Evolutionary conservation across 192 early-diverging fungal genomes (phyloP).

Genomic region (Backusella psychrophila): DNA sequence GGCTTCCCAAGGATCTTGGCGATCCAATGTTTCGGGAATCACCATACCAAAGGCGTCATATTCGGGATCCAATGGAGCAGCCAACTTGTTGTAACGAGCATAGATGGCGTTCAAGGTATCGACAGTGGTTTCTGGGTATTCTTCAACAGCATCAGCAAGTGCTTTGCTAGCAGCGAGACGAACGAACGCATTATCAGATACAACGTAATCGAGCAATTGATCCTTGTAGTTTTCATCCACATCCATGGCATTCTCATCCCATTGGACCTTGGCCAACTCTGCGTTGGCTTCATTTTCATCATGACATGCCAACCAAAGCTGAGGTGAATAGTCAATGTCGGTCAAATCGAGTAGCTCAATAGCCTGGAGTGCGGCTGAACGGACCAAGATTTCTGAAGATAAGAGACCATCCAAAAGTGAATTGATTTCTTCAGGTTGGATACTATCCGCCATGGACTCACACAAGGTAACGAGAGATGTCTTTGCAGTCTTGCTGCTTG

Average conservation of each 20-base stretch:
- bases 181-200: slow-evolving; percentile 54
- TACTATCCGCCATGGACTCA: slow-evolving; percentile 48
- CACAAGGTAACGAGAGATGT: slow-evolving; percentile 44
- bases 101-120: slow-evolving; percentile 62
- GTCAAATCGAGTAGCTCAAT: slow-evolving; percentile 58
- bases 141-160: slow-evolving; percentile 59
- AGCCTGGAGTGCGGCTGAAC: slow-evolving; percentile 61
- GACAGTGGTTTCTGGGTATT: slow-evolving; percentile 48
- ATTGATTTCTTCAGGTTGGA: slow-evolving; percentile 46
- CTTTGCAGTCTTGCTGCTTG: slow-evolving; percentile 56
- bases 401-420: slow-evolving; percentile 63
- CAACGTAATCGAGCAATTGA: slow-evolving; percentile 43
- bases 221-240: slow-evolving; percentile 47
- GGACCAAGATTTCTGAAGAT: slow-evolving; percentile 63
- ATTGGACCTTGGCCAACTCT: slow-evolving; percentile 57
- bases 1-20: slow-evolving; percentile 75
- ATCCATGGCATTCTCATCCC: slow-evolving; percentile 64
- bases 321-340: slow-evolving; percentile 56
- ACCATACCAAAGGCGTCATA: slow-evolving; percentile 91
- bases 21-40: slow-evolving; percentile 79
- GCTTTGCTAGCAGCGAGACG: slow-evolving; percentile 60
- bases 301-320: slow-evolving; percentile 69
- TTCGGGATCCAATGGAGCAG: slow-evolving; percentile 75
- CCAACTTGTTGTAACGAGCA: slow-evolving; percentile 53
- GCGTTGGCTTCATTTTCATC: slow-evolving; percentile 56